These are phyloP conservation scores for Exophiala bonariae DNA, from an alignment of 2,329 filamentous ascomycete species.

Conservation along the genomic window DNA sequence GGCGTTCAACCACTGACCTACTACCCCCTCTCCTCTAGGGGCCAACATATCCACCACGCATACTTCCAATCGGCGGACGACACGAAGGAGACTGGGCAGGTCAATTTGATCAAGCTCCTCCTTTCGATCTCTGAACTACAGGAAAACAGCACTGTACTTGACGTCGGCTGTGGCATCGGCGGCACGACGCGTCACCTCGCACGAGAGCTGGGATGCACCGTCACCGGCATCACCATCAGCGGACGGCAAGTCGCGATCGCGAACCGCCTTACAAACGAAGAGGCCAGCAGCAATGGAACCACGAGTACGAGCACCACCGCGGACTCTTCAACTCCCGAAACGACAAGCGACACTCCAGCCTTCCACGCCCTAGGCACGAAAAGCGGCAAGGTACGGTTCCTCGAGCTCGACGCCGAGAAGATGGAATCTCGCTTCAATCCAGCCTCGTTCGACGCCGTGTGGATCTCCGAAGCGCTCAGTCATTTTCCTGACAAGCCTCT, in stretches of 20 bases:
- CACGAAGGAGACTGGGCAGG: conserved; percentile 59
- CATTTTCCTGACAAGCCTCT: conserved; percentile 61
- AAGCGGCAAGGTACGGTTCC: conserved; percentile 51
- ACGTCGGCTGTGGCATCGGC: conserved; percentile 63
- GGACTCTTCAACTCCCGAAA: background rate
- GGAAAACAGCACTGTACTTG: conserved; percentile 46
- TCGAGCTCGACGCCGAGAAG: conserved; percentile 62
- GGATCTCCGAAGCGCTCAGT: conserved; percentile 63
- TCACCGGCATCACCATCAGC: conserved; percentile 63
- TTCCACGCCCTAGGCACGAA: conserved; percentile 41
- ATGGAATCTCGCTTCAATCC: conserved; percentile 55
- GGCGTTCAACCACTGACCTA: background rate
- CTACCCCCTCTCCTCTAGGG: conserved; percentile 43
- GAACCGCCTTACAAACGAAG: conserved; percentile 47
- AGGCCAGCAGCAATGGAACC: background rate
- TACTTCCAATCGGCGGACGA: conserved; percentile 55
- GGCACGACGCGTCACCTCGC: conserved; percentile 61
- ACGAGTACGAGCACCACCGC: background rate
- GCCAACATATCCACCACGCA: conserved; percentile 64
- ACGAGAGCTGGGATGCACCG: conserved; percentile 50
- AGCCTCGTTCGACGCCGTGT: conserved; percentile 55
- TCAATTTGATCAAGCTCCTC: conserved; percentile 58
- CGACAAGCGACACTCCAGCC: conserved; percentile 31
- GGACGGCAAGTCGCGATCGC: conserved; percentile 61
- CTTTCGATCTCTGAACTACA: conserved; percentile 48